Evolutionary conservation across 257 asterid genomes (phyloP), one percentile per base, ranked within the genome.

Genomic region (Ilex aquifolium): DNA sequence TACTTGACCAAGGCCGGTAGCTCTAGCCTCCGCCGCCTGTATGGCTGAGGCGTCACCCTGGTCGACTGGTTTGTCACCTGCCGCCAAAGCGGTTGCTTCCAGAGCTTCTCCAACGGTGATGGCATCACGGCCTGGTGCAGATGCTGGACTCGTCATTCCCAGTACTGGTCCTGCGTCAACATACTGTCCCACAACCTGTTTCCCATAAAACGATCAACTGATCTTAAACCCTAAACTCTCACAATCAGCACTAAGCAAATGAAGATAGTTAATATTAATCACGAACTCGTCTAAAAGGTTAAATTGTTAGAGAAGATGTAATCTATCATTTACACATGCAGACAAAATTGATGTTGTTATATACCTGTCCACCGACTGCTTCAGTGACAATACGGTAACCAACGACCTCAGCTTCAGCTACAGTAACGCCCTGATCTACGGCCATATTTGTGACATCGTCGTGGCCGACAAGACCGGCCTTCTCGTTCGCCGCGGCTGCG

Each of bases 71-170:
- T 83, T 83, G 44, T 79, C 67, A 13, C 81, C 85, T 0, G 77
- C 79, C 3, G 86, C 69, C 0, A 79, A 61, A 0, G 86, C 83
- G 0, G 86, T 71, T 0, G 85, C 94, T 66, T 88, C 94, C 15
- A 88, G 80, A 2, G 95, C 93, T 71, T 88, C 95, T 10, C 95
- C 91, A 3, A 85, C 77, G 7, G 88, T 88, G 13, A 83, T 55
- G 0, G 71, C 57, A 6, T 71, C 80, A 0, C 62, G 21, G 2
- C 31, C 74, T 5, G 14, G 14, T 17, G 31, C 64, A 6, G 61
- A 14, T 9, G 39, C 42, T 9, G 72, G 70, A 6, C 66, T 21
- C 7, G 51, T 57, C 68, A 21, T 54, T 31, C 52, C 44, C 59
- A 21, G 27, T 21, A 7, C 64, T 0, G 57, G 77, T 31, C 44